phyloP scores from a whole-genome alignment of 805 yeast genomes.

The Yarrowia sp. region DNA sequence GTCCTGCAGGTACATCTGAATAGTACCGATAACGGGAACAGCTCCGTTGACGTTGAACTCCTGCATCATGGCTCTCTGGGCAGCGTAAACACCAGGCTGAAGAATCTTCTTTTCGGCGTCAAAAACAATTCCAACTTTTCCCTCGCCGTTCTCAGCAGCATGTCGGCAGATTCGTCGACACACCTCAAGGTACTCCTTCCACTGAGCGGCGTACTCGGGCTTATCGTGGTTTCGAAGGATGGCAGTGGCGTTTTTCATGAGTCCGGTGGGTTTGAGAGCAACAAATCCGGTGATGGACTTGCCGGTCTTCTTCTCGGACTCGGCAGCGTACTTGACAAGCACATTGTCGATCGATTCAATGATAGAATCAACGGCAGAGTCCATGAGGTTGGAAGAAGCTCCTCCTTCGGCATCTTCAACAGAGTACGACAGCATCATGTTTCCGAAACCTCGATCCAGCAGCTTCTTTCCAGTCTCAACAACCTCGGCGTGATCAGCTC shows the following conservation, averaged over 20 bases:
- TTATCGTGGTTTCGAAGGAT: constrained; percentile 61
- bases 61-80: constrained; percentile 76
- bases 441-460: constrained; percentile 72
- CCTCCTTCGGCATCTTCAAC: constrained; percentile 88
- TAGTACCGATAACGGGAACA: constrained; percentile 80
- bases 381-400: constrained; percentile 37
- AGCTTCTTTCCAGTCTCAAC: constrained; percentile 66
- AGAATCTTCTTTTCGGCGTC: constrained; percentile 90
- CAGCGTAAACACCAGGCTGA: constrained; percentile 87
- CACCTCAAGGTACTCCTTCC: constrained; percentile 60
- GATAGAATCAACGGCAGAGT: constrained; percentile 39
- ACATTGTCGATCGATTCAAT: constrained; percentile 64
- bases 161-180: constrained; percentile 63
- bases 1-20: constrained; percentile 85
- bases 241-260: constrained; percentile 71
- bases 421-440: constrained; percentile 93
- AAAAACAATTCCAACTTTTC: constrained; percentile 59
- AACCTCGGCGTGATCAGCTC: constrained; percentile 72
- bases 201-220: constrained; percentile 50
- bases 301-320: constrained; percentile 36
- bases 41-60: constrained; percentile 65
- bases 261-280: constrained; percentile 91
- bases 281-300: constrained; percentile 72
- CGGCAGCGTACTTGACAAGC: constrained; percentile 55
- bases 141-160: constrained; percentile 43